Conservation (phyloP, 140 eudicot genomes). For the Senecio squalidus region DNA sequence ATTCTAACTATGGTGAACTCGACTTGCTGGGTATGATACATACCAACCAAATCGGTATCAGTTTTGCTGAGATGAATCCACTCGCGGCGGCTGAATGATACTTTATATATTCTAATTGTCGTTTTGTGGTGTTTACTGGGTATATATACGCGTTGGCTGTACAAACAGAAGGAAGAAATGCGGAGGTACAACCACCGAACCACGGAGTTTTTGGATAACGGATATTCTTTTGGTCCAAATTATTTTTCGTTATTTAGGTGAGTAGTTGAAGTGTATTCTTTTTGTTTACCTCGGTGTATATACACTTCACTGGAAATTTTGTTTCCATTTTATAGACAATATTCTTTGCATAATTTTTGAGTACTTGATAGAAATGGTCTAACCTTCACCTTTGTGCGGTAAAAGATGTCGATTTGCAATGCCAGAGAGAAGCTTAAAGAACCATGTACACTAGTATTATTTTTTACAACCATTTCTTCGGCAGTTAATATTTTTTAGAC, state of each 20-base stretch:
- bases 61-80: constrained; percentile 19
- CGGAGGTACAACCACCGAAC: constrained; percentile 11
- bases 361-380: background rate
- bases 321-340: constrained; percentile 14
- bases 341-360: background rate
- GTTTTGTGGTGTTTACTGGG: constrained; percentile 4
- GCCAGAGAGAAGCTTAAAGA: no score
- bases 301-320: constrained; percentile 19
- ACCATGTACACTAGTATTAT: no score
- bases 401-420: no score
- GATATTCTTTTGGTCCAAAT: constrained; percentile 9
- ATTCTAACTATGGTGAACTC: constrained; percentile 16
- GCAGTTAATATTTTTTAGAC: no score
- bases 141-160: constrained; percentile 17
- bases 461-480: no score
- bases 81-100: constrained; percentile 1
- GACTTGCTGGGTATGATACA: constrained; percentile 11
- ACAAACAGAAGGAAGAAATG: constrained; percentile 27
- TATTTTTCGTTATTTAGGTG: constrained; percentile 25
- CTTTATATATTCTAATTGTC: background rate
- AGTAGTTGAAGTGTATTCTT: constrained; percentile 10
- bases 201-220: background rate
- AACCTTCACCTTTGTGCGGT: no score
- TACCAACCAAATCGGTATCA: background rate
- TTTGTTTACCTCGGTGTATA: constrained; percentile 21